Evolutionary conservation across 2,329 filamentous ascomycete species (phyloP).

Genomic region (Thermochaetoides dissita): DNA sequence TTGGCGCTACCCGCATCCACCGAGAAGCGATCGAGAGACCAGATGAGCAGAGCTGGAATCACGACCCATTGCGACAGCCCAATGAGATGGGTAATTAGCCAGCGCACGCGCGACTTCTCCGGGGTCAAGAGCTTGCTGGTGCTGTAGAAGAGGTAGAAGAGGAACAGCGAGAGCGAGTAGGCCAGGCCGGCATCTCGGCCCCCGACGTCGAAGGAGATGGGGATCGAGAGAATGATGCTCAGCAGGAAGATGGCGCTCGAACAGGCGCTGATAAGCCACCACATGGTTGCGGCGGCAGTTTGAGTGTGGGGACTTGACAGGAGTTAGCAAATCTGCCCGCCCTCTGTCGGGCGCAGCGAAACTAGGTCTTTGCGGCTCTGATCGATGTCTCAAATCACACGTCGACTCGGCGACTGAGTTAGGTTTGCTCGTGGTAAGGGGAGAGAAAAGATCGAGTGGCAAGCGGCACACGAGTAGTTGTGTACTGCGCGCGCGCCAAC

Average conservation of each 20-base stretch:
- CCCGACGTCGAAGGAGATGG: slow-evolving; percentile 94
- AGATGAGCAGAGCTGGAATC: slow-evolving; percentile 77
- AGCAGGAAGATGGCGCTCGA: slow-evolving; percentile 77
- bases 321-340: neutral
- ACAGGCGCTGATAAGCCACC: slow-evolving; percentile 63
- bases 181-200: slow-evolving; percentile 86
- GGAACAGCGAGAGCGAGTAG: slow-evolving; percentile 77
- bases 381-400: too few species aligned
- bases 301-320: neutral
- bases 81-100: slow-evolving; percentile 53
- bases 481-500: too few species aligned
- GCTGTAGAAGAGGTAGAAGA: slow-evolving; percentile 85
- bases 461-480: too few species aligned
- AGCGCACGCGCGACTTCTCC: slow-evolving; percentile 61
- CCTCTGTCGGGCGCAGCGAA: too few species aligned
- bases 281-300: slow-evolving; percentile 41
- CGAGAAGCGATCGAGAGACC: slow-evolving; percentile 89
- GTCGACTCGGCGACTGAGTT: too few species aligned
- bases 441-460: too few species aligned
- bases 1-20: slow-evolving; percentile 65
- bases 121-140: slow-evolving; percentile 67
- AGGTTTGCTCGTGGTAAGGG: too few species aligned
- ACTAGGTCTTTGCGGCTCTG: too few species aligned
- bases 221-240: slow-evolving; percentile 88
- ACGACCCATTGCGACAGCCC: slow-evolving; percentile 74